phyloP scores from a whole-genome alignment of 805 yeast genomes.

The Scheffersomyces coipomensis region DNA sequence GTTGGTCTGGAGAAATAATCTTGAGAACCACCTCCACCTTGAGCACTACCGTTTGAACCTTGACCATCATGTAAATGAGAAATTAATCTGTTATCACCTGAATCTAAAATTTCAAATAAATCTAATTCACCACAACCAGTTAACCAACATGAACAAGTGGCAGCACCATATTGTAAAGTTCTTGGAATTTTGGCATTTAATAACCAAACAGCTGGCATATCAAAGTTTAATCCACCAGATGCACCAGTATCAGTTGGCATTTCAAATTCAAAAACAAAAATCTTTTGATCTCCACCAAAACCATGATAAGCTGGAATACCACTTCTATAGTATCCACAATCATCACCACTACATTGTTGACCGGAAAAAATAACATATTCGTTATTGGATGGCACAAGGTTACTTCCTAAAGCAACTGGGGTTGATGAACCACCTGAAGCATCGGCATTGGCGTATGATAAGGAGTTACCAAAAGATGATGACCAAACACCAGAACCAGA shows the following conservation, averaged over 20 bases:
- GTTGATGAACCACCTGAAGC: conserved; percentile 71
- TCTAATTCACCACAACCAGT: conserved; percentile 98
- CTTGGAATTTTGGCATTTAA: conserved; percentile 95
- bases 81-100: conserved; percentile 75
- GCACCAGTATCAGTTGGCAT: conserved; percentile 75
- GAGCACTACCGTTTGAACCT: conserved; percentile 47
- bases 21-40: conserved; percentile 83
- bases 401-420: conserved; percentile 67
- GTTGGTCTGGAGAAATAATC: conserved; percentile 91
- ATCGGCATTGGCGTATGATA: conserved; percentile 78
- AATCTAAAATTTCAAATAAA: conserved; percentile 79
- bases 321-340: conserved; percentile 84
- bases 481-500: conserved; percentile 90
- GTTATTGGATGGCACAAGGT: conserved; percentile 64
- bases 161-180: conserved; percentile 87
- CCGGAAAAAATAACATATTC: conserved; percentile 86
- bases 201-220: conserved; percentile 98
- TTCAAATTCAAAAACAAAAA: conserved; percentile 88
- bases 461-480: conserved; percentile 83
- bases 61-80: conserved; percentile 84
- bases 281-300: conserved; percentile 78
- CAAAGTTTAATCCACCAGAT: conserved; percentile 58
- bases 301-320: conserved; percentile 95
- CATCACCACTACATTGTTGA: conserved; percentile 50
- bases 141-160: conserved; percentile 91